These are phyloP conservation scores for Sordariomycetes sp. DNA, from an alignment of 2,329 filamentous ascomycete genomes.

Conservation along the genomic window DNA sequence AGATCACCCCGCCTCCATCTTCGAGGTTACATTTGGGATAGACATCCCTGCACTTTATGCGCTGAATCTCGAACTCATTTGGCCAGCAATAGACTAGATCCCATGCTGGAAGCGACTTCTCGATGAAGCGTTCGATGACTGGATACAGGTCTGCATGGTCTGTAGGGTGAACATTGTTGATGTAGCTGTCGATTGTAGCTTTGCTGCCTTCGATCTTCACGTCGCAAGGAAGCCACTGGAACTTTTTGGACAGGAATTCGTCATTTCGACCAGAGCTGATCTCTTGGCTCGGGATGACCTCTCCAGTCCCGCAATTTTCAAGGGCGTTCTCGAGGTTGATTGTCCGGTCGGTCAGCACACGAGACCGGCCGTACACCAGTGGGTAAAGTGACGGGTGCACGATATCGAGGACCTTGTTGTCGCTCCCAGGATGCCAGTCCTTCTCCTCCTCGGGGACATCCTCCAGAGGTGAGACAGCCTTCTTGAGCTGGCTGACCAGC, in stretches of 20 bases:
- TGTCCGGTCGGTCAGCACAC: constrained; percentile 15
- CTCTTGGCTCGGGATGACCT: constrained; percentile 11
- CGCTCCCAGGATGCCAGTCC: constrained; percentile 54
- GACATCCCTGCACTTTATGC: constrained; percentile 11
- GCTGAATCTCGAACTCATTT: constrained; percentile 13
- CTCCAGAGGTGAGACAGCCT: constrained; percentile 37
- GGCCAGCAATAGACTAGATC: constrained; percentile 25
- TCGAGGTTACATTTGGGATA: constrained; percentile 8
- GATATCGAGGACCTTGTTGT: constrained; percentile 49
- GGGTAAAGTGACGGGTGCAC: constrained; percentile 58
- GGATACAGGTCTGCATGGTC: constrained; percentile 26
- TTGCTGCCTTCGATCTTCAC: constrained; percentile 27
- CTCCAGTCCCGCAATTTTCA: constrained; percentile 20
- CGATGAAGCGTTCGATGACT: constrained; percentile 30
- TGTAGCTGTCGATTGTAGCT: constrained; percentile 36
- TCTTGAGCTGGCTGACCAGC: constrained; percentile 25
- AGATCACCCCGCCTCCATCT: constrained; percentile 1
- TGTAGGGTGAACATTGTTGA: constrained; percentile 43
- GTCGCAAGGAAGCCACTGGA: constrained; percentile 41
- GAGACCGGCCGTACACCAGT: constrained; percentile 40
- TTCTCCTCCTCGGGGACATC: constrained; percentile 35
- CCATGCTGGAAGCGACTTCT: constrained; percentile 34
- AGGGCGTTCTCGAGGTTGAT: constrained; percentile 28
- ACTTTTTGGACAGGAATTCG: constrained; percentile 14
- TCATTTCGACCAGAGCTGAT: not conserved